These are phyloP conservation scores for Allium fistulosum DNA, from an alignment of 106 monocot genomes.

Conservation along the genomic window DNA sequence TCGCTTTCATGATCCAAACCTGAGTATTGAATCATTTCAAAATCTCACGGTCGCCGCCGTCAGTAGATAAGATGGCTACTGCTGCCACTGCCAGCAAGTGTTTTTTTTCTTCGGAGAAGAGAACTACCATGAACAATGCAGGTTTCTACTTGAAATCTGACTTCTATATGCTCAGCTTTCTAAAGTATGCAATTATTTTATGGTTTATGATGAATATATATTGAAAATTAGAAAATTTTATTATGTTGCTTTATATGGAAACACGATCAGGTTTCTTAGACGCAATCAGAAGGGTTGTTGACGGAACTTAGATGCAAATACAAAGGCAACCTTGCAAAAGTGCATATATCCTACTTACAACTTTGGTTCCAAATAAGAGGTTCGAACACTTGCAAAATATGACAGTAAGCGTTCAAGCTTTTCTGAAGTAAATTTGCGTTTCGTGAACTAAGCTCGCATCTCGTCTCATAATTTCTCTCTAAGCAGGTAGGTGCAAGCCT, in stretches of 20 bases:
- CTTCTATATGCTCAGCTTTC: neutral
- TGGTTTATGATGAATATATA: too few species aligned
- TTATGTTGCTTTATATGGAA: conserved; percentile 1
- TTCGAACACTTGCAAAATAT: conserved; percentile 96
- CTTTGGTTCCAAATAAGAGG: conserved; percentile 82
- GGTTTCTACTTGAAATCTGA: conserved; percentile 9
- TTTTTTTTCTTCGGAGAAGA: conserved; percentile 19
- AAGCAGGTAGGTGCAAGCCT: conserved; percentile 55
- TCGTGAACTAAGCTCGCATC: neutral
- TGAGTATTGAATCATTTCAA: too few species aligned
- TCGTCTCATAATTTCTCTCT: conserved; percentile 4
- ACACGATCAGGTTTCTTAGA: conserved; percentile 64
- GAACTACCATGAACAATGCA: conserved; percentile 45
- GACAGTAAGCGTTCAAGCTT: conserved; percentile 60
- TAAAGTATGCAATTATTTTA: too few species aligned
- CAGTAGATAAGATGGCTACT: conserved; percentile 2
- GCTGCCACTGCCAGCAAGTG: conserved; percentile 21
- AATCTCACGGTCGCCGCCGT: conserved; percentile 1
- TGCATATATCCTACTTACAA: conserved; percentile 71
- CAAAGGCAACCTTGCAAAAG: conserved; percentile 78
- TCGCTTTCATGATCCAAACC: too few species aligned
- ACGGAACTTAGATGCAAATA: conserved; percentile 82
- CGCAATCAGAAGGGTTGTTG: conserved; percentile 64
- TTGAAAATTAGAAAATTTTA: neutral
- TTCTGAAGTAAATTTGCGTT: neutral